Evolutionary conservation across 257 asterid species (phyloP).

Genomic region (Petrea volubilis): DNA sequence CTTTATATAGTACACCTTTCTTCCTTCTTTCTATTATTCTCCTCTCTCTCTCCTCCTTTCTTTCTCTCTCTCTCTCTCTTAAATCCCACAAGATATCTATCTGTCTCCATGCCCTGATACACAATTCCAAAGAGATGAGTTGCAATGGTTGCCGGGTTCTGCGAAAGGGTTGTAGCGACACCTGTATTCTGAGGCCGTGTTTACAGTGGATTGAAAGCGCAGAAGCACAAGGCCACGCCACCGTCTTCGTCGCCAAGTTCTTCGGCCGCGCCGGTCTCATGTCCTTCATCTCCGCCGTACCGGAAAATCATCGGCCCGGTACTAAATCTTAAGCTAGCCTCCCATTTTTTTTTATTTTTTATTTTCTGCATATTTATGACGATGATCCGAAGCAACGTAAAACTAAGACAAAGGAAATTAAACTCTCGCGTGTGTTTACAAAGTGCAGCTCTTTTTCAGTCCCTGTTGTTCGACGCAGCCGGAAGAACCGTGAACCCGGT

Average conservation of each 20-base stretch:
- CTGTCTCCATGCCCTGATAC: constrained; percentile 22
- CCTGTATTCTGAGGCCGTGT: constrained; percentile 62
- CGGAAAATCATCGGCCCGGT: constrained; percentile 64
- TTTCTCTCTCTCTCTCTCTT: too few species aligned
- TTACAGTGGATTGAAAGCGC: constrained; percentile 60
- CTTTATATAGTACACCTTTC: constrained; percentile 33
- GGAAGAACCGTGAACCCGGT: constrained; percentile 85
- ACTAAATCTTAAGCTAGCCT: not conserved
- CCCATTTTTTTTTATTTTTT: not conserved
- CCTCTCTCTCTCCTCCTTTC: not conserved
- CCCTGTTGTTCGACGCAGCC: constrained; percentile 70
- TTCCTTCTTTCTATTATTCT: constrained; percentile 22
- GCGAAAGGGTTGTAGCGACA: constrained; percentile 74
- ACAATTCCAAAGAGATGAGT: constrained; percentile 32
- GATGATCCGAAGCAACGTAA: not conserved
- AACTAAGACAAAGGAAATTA: not conserved
- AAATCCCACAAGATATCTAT: too few species aligned
- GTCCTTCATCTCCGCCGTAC: constrained; percentile 68
- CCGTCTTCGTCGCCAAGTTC: constrained; percentile 75
- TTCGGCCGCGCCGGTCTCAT: constrained; percentile 79
- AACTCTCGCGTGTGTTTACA: not conserved
- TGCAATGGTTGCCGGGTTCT: constrained; percentile 82
- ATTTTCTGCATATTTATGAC: not conserved
- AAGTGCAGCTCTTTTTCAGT: constrained; percentile 61
- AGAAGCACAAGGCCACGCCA: constrained; percentile 71